Evolutionary conservation across 1,139 yeast genomes (phyloP).

Genomic region (Candida tetrigidarum): DNA sequence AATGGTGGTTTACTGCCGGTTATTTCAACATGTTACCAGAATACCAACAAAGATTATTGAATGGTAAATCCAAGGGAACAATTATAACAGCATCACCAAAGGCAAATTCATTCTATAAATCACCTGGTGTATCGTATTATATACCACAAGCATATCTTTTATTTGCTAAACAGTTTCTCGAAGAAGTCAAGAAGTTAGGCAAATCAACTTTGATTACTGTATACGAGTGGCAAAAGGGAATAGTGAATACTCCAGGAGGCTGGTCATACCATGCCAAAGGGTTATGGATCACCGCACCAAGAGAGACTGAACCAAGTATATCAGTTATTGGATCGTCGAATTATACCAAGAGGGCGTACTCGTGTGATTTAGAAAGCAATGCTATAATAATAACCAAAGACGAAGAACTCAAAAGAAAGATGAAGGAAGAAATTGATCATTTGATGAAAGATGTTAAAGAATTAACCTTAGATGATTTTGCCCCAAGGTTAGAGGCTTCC

Average conservation of each 20-base stretch:
- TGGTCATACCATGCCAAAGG: constrained; percentile 99
- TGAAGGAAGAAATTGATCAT: constrained; percentile 68
- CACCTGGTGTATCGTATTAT: constrained; percentile 79
- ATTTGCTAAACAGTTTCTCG: constrained; percentile 71
- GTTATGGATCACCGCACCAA: constrained; percentile 76
- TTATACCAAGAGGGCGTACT: constrained; percentile 88
- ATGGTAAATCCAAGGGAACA: constrained; percentile 63
- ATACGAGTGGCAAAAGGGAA: constrained; percentile 87
- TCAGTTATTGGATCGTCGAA: constrained; percentile 93
- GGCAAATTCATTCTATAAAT: constrained; percentile 91
- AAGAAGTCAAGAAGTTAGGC: constrained; percentile 50
- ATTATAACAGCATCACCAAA: constrained; percentile 90
- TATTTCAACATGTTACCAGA: constrained; percentile 90
- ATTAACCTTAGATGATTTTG: constrained; percentile 62
- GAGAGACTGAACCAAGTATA: constrained; percentile 61
- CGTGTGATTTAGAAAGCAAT: constrained; percentile 86
- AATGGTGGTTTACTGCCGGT: constrained; percentile 96
- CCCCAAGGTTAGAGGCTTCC: constrained; percentile 36
- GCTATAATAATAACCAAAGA: constrained; percentile 79
- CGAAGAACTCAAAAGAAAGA: constrained; percentile 53
- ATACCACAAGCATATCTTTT: constrained; percentile 89
- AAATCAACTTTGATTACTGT: constrained; percentile 55
- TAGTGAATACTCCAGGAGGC: constrained; percentile 79
- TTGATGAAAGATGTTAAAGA: constrained; percentile 55
- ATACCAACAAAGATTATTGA: constrained; percentile 62